Evolutionary conservation across 306 rosid genomes (phyloP).

Genomic region (Hylodesmum podocarpum): DNA sequence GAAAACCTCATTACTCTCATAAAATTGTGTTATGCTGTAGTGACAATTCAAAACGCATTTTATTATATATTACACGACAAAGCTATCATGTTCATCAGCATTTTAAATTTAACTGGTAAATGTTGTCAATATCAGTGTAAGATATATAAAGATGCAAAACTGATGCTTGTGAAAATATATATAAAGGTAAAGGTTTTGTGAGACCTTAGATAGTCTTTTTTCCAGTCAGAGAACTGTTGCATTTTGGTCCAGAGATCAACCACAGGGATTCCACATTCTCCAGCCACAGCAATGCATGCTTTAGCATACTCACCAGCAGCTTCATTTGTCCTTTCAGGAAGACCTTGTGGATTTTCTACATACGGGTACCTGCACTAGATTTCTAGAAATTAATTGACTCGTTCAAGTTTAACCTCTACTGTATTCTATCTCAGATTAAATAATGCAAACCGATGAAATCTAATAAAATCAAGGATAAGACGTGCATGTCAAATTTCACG

Average conservation of each 20-base stretch:
- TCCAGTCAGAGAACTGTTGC: constrained; percentile 68
- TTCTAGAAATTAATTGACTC: not conserved
- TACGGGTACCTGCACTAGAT: constrained; percentile 53
- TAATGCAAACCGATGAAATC: not conserved
- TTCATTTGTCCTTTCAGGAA: constrained; percentile 86
- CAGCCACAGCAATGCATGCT: constrained; percentile 64
- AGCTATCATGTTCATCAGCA: constrained; percentile 1
- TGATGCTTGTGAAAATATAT: not conserved
- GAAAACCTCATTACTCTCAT: not conserved
- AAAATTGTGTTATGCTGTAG: not conserved
- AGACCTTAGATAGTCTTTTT: constrained; percentile 58
- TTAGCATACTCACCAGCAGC: constrained; percentile 77
- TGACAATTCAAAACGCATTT: not conserved
- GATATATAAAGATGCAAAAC: not conserved
- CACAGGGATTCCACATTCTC: constrained; percentile 55
- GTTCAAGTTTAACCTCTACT: not conserved
- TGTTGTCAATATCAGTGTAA: not conserved
- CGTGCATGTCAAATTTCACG: no score
- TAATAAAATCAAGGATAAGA: no score
- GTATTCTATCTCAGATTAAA: not conserved
- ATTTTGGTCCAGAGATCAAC: constrained; percentile 74
- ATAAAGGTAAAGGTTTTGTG: not conserved
- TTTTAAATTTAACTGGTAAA: not conserved
- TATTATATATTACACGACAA: not conserved
- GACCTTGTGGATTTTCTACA: constrained; percentile 51